Base-by-base conservation (phyloP, 768 basidiomycete species). In the Termitomyces sp. region DNA sequence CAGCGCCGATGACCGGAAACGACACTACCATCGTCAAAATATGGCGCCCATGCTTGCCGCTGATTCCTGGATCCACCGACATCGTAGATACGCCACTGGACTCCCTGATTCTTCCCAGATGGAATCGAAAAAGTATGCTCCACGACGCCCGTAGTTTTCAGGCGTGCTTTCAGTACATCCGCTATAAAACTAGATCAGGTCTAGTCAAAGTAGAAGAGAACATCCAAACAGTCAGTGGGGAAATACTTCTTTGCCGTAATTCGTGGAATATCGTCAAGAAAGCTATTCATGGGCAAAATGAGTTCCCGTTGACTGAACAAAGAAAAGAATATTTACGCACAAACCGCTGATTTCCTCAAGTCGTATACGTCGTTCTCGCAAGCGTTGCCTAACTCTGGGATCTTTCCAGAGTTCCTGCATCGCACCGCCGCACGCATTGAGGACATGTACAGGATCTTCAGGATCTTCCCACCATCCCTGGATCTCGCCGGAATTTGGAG, bases 381-480 rank as follows among this genome's bases (percentile, higher is more conserved):
- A 74, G 55, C 82, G 77, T 67, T 80, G 77, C 64, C 78, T 78
- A 58, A 94, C 89, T 59, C 75, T 79, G n/a, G 77, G 67, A 71
- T 93, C 90, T 66, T 79, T 78, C 92, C 91, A 94, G 50, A 94
- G 78, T 60, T 88, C 83, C 62, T 78, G 65, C 85, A 94, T 93
- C 48, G 79, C 77, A 58, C 80, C 78, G 10, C 82, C 81, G 68
- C 81, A 87, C 16, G 80, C 79, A 66, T 87, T 78, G 28, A 93
- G 74, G 54, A 82, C 70, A 69, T 93, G 91, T 50, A 89, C 88
- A 41, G 89, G 90, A 70, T 92, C 89, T 6, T 85, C 81, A 30
- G 88, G 90, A 74, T 93, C 89, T 72, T 89, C 89, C 89, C 89
- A 90, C 89, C 89, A 91, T 35, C 87, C 87, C 66, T 82, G 82